Percentiles rank a stretch among this genome's conserved stretches.
Conservation (phyloP, 2,329 filamentous ascomycete genomes). For the Arachnomyces sp. region DNA sequence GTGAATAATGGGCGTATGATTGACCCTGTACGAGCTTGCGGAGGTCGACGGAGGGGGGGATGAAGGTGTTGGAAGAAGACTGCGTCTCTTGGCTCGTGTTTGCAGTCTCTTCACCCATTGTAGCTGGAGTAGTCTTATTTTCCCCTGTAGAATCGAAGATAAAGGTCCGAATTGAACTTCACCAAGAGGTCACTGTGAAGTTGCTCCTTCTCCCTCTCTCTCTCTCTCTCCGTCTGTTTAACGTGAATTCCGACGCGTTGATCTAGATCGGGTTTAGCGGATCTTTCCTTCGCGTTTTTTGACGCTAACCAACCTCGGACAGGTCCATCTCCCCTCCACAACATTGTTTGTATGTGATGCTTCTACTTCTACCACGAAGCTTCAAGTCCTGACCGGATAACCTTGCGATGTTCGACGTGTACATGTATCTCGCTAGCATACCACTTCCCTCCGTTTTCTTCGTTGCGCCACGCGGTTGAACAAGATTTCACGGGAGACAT, state of each 20-base stretch:
- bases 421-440: not conserved
- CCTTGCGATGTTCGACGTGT: slow-evolving; percentile 8
- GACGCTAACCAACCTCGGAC: not conserved
- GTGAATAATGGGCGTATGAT: slow-evolving; percentile 64
- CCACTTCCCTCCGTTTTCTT: slow-evolving; percentile 9
- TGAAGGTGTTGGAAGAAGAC: slow-evolving; percentile 38
- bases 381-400: slow-evolving; percentile 15
- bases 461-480: not conserved
- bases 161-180: too few species aligned
- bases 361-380: slow-evolving; percentile 5
- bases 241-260: slow-evolving; percentile 23
- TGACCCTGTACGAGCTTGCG: slow-evolving; percentile 52
- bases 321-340: slow-evolving; percentile 1
- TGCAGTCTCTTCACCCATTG: too few species aligned
- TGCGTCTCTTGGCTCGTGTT: slow-evolving; percentile 23
- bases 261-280: slow-evolving; percentile 28
- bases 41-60: slow-evolving; percentile 61
- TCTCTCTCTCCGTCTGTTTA: too few species aligned
- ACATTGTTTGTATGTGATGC: too few species aligned
- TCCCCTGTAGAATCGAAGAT: too few species aligned
- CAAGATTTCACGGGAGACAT: too few species aligned
- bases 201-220: too few species aligned
- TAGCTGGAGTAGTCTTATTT: too few species aligned
- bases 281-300: slow-evolving; percentile 4
- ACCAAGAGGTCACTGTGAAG: too few species aligned